Evolutionary conservation across 2,329 filamentous ascomycete species (phyloP).

Genomic region (Aspergillus thermomutatus): DNA sequence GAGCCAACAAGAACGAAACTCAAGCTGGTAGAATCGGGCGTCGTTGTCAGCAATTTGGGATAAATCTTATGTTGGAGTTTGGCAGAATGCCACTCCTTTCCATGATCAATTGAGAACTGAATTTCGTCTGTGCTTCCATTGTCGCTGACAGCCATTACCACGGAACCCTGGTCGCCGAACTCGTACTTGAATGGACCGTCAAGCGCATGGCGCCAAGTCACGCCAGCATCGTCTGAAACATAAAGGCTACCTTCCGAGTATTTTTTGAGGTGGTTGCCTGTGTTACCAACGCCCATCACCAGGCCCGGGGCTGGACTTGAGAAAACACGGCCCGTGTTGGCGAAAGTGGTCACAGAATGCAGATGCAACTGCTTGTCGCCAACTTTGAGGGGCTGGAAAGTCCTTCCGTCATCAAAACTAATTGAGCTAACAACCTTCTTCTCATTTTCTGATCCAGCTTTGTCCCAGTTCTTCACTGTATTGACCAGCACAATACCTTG

Average conservation of each 20-base stretch:
- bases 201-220: slow-evolving; percentile 72
- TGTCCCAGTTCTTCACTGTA: slow-evolving; percentile 78
- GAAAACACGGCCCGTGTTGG: slow-evolving; percentile 81
- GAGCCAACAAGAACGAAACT: slow-evolving; percentile 80
- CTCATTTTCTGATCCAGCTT: slow-evolving; percentile 62
- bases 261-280: slow-evolving; percentile 66
- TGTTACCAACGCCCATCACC: slow-evolving; percentile 92
- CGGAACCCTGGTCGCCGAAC: slow-evolving; percentile 87
- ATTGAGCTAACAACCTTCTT: slow-evolving; percentile 71
- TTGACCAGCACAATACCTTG: slow-evolving; percentile 93
- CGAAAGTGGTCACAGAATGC: slow-evolving; percentile 83
- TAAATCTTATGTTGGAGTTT: slow-evolving; percentile 68
- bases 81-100: slow-evolving; percentile 74
- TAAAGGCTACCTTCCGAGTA: slow-evolving; percentile 76
- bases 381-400: slow-evolving; percentile 69
- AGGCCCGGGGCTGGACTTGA: slow-evolving; percentile 91
- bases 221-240: slow-evolving; percentile 85
- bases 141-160: slow-evolving; percentile 79
- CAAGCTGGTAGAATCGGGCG: slow-evolving; percentile 85
- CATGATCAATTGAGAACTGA: slow-evolving; percentile 85
- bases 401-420: slow-evolving; percentile 92
- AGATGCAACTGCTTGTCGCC: slow-evolving; percentile 72
- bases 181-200: slow-evolving; percentile 91
- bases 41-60: slow-evolving; percentile 76
- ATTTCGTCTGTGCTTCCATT: slow-evolving; percentile 56